These are phyloP conservation scores for Pichia cactophila DNA, from an alignment of 1,139 yeast species.

Conservation along the genomic window DNA sequence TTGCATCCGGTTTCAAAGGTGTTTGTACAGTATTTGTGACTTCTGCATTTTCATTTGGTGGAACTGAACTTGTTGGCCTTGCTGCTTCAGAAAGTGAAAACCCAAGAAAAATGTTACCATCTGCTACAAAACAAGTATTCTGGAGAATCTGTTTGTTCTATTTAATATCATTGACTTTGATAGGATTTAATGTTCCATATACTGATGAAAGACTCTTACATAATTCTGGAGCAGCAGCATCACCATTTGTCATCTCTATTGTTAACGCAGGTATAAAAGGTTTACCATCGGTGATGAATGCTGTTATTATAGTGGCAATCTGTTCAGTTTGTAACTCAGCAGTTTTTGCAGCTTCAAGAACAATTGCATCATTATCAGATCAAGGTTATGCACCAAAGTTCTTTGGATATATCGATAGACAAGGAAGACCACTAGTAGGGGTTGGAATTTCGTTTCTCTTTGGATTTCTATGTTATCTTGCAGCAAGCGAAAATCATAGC, in stretches of 20 bases:
- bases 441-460: conserved; percentile 43
- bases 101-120: conserved; percentile 48
- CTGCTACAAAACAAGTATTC: conserved; percentile 63
- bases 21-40: conserved; percentile 37
- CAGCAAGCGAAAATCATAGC: conserved; percentile 48
- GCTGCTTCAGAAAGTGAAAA: conserved; percentile 40
- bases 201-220: conserved; percentile 38
- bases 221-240: conserved; percentile 39
- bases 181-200: conserved; percentile 59
- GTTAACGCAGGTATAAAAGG: conserved; percentile 44
- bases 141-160: conserved; percentile 63
- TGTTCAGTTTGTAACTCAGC: conserved; percentile 63
- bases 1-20: conserved; percentile 39
- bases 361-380: conserved; percentile 66
- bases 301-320: conserved; percentile 56
- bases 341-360: conserved; percentile 68
- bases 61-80: conserved; percentile 36
- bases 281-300: conserved; percentile 58
- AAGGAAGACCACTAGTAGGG: conserved; percentile 62
- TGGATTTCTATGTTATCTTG: conserved; percentile 64
- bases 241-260: conserved; percentile 68
- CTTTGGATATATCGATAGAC: conserved; percentile 59
- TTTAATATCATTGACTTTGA: conserved; percentile 36
- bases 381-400: conserved; percentile 67
- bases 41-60: conserved; percentile 53